Conservation (phyloP, 441 rosid species). For the Pelargonium cotyledonis region DNA sequence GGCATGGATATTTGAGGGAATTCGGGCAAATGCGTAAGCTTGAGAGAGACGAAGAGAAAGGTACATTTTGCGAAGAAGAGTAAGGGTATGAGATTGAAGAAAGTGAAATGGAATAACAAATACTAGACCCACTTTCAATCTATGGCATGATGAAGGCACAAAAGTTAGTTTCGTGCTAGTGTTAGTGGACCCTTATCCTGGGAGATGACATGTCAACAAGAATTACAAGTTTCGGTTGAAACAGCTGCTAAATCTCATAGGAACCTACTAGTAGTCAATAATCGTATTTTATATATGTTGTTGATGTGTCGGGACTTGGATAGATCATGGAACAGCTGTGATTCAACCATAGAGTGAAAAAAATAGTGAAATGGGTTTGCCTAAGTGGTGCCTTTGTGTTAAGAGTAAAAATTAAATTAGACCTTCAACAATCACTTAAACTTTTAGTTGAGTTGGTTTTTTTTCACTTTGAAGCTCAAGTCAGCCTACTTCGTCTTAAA, state of each 20-base stretch:
- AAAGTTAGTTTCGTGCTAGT: too few relatives aligned
- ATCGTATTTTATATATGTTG: neutral
- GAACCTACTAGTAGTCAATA: neutral
- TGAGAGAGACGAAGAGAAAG: neutral
- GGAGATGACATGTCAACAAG: neutral
- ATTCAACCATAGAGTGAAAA: too few relatives aligned
- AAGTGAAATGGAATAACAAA: too few relatives aligned
- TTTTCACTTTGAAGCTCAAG: too few relatives aligned
- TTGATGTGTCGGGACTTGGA: neutral
- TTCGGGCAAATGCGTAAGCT: neutral
- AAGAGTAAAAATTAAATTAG: too few relatives aligned
- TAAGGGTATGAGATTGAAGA: too few relatives aligned
- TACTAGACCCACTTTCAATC: too few relatives aligned
- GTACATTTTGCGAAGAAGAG: neutral
- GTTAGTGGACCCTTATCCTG: neutral
- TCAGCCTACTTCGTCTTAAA: too few relatives aligned
- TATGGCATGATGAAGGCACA: too few relatives aligned
- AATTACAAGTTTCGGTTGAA: neutral
- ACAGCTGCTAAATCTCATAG: neutral
- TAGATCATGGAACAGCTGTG: too few relatives aligned
- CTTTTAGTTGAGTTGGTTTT: neutral
- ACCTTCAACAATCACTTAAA: too few relatives aligned
- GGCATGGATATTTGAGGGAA: neutral
- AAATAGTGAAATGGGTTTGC: neutral
- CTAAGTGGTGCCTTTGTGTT: too few relatives aligned